phyloP scores from a whole-genome alignment of 179 eudicot genomes.

The Carnegiea gigantea region DNA sequence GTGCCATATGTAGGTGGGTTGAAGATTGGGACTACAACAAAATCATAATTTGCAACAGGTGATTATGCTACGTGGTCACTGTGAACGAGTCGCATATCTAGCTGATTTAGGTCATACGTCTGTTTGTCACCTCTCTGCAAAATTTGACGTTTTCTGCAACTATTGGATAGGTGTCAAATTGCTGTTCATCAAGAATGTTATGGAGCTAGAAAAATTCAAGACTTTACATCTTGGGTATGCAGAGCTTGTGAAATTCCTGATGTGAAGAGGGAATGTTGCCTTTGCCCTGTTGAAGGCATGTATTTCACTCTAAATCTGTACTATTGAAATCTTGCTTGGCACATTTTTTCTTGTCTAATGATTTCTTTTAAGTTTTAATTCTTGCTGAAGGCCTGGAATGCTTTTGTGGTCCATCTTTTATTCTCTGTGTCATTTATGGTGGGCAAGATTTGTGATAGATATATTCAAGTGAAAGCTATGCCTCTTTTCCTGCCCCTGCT shows the following conservation, averaged over 20 bases:
- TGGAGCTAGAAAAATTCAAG: conserved; percentile 58
- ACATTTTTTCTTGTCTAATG: background rate
- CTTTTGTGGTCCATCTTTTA: background rate
- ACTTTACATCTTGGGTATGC: conserved; percentile 91
- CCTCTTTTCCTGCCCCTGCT: background rate
- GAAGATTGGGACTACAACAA: conserved; percentile 90
- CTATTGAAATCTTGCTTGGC: background rate
- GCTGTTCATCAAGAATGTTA: conserved; percentile 99
- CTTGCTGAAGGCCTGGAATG: background rate
- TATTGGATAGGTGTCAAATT: conserved; percentile 75
- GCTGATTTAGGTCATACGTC: background rate
- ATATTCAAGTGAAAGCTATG: background rate
- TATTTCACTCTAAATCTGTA: background rate
- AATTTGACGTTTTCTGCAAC: conserved; percentile 6
- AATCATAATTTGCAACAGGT: conserved; percentile 93
- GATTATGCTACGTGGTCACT: conserved; percentile 8
- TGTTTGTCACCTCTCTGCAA: background rate
- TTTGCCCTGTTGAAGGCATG: conserved; percentile 94
- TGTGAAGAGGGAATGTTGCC: conserved; percentile 74
- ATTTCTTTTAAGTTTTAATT: background rate
- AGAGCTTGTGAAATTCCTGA: conserved; percentile 86
- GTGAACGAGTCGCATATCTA: background rate
- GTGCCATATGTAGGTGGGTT: conserved; percentile 95
- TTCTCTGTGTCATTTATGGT: background rate
- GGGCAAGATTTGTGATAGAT: background rate